These are phyloP conservation scores for Nidularia pulvinata DNA, from an alignment of 768 basidiomycete genomes.

Conservation along the genomic window DNA sequence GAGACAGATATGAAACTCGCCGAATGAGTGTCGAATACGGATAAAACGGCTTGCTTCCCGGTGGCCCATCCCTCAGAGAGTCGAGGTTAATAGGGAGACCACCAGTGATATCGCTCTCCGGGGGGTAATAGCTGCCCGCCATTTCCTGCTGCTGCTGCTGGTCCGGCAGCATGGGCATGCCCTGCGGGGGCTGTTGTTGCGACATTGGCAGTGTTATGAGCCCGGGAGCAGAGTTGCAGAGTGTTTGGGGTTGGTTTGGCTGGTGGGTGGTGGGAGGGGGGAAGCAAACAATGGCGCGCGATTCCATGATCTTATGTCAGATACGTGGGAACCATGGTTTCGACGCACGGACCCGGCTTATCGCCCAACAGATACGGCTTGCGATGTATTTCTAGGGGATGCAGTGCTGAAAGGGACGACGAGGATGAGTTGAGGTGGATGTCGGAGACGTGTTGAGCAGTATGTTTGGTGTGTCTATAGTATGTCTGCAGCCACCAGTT, in stretches of 20 bases:
- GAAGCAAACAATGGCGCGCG: constrained; percentile 41
- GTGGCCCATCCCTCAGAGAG: constrained; percentile 84
- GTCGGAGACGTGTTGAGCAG: constrained; percentile 20
- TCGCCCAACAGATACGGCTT: constrained; percentile 3
- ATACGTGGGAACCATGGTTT: constrained; percentile 53
- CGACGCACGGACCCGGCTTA: constrained; percentile 57
- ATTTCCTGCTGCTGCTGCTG: constrained; percentile 46
- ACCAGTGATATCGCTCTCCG: constrained; percentile 78
- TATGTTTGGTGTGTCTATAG: constrained; percentile 37
- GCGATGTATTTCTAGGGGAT: constrained; percentile 4
- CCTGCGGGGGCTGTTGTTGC: constrained; percentile 42
- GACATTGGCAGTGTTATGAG: constrained; percentile 22
- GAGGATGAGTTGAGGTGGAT: constrained; percentile 10
- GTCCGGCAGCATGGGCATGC: constrained; percentile 64
- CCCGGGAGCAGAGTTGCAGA: constrained; percentile 18
- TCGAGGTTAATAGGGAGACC: constrained; percentile 87
- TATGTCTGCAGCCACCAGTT: constrained; percentile 42
- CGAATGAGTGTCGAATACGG: constrained; percentile 91
- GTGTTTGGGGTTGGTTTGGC: constrained; percentile 35
- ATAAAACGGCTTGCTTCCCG: constrained; percentile 89
- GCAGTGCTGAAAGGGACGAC: constrained; percentile 1
- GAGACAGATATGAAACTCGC: constrained; percentile 37
- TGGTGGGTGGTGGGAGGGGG: constrained; percentile 42
- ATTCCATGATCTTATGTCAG: constrained; percentile 50
- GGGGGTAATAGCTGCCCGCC: constrained; percentile 67